A percentile compares a stretch with the other conserved stretches of the same genome.
Conservation (phyloP, 2,329 filamentous ascomycete species). For the Aspergillus melleus region DNA sequence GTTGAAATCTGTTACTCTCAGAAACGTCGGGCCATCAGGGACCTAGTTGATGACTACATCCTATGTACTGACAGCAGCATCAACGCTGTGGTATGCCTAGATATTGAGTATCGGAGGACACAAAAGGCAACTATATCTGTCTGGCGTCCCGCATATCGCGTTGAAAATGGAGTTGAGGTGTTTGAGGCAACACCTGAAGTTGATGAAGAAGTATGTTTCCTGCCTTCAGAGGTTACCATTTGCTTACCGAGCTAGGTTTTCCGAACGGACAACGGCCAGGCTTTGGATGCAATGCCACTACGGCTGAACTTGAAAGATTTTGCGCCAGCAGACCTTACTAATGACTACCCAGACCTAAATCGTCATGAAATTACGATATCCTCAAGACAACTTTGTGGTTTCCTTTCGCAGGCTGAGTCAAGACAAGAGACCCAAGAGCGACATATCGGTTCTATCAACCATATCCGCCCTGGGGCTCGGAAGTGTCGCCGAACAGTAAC, state of each 20-base stretch:
- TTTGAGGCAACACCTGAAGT: background rate
- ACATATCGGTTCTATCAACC: background rate
- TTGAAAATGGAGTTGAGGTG: background rate
- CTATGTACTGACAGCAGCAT: background rate
- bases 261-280: background rate
- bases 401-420: background rate
- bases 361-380: background rate
- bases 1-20: background rate
- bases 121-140: background rate
- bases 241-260: background rate
- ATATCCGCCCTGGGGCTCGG: background rate
- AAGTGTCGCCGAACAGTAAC: conserved; percentile 1
- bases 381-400: background rate
- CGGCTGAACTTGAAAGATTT: background rate
- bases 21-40: background rate
- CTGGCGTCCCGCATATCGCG: background rate
- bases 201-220: background rate
- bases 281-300: background rate
- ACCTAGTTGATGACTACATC: background rate
- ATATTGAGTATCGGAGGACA: background rate
- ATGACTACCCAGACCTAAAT: background rate
- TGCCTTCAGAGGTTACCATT: background rate
- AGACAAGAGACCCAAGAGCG: background rate
- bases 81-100: background rate
- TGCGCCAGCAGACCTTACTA: background rate